Evolutionary conservation across 306 rosid genomes (phyloP).

Genomic region (Adenanthera pavonina): DNA sequence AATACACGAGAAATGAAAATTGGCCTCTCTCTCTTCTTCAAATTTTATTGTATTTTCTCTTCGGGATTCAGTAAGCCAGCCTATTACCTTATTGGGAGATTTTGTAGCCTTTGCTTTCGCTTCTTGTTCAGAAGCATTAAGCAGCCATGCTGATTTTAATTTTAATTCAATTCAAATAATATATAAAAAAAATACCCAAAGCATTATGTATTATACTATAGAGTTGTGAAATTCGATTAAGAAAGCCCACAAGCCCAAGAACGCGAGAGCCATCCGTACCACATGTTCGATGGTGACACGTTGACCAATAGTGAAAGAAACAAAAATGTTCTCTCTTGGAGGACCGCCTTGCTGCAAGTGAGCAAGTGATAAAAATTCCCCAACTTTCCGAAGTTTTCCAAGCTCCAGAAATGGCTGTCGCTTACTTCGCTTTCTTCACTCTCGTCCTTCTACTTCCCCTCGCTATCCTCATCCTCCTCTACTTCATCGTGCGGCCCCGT

Average conservation of each 20-base stretch:
- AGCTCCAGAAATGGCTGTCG: slow-evolving; percentile 58
- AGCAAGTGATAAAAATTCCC: background rate
- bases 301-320: background rate
- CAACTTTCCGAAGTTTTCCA: background rate
- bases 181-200: too few species aligned
- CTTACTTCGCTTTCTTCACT: slow-evolving; percentile 45
- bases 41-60: background rate
- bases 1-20: background rate
- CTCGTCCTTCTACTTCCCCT: slow-evolving; percentile 54
- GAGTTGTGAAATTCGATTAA: too few species aligned
- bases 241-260: background rate
- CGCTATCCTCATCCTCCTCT: slow-evolving; percentile 54
- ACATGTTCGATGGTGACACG: background rate
- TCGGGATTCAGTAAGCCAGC: too few species aligned
- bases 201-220: too few species aligned
- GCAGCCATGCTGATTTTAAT: too few species aligned
- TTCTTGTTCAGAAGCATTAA: too few species aligned
- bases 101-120: too few species aligned
- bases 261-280: background rate
- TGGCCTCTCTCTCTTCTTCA: background rate
- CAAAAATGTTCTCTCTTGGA: background rate
- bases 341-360: background rate
- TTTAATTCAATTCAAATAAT: too few species aligned
- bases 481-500: slow-evolving; percentile 68
- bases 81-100: too few species aligned